Evolutionary conservation across 192 early-diverging fungal species (phyloP), one percentile per base, ranked within the genome.

Genomic region (Coemansia sp.): DNA sequence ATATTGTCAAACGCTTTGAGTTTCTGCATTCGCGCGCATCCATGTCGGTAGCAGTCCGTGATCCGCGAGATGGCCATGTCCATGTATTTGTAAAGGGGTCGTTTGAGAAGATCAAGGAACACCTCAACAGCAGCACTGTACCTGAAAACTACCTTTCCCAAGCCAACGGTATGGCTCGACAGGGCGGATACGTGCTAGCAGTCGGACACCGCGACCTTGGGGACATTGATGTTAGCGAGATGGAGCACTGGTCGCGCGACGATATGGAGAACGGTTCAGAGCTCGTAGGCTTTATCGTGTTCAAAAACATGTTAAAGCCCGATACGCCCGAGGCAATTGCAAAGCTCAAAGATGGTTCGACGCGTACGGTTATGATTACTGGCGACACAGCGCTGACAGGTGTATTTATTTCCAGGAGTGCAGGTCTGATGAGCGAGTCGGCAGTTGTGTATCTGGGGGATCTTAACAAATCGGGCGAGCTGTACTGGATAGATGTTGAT

Each of bases 311-410:
- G 70, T 74, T 94, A 7, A 94, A 94, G 75, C 73, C 68, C 14
- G 90, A 92, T 64, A 92, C 91, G 20, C 51, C 71, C 14, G 83
- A 85, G 50, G 88, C 89, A 14, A 84, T 94, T 51, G 64, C 71
- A 56, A 82, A 91, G 71, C 86, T 94, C 51, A 85, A 91, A 61
- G 72, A 72, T 23, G 92, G 90, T 32, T 87, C 78, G 23, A 86
- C 83, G 21, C 87, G 92, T 36, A 88, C 86, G 8, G 83, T 92
- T 22, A 94, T 94, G 92, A 88, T 94, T 66, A 93, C 92, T 7
- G 92, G 92, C 56, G 92, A 94, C 64, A 90, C 89, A 32, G 88
- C 86, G 5, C 72, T 87, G 54, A 94, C 92, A 19, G 91, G 87
- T 36, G 75, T 90, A 24, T 91, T 86, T 67, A 87, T 94, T 69